Evolutionary conservation across 331 rosid genomes (phyloP), one percentile per base, ranked within the genome.

Genomic region (Dryas integrifolia): DNA sequence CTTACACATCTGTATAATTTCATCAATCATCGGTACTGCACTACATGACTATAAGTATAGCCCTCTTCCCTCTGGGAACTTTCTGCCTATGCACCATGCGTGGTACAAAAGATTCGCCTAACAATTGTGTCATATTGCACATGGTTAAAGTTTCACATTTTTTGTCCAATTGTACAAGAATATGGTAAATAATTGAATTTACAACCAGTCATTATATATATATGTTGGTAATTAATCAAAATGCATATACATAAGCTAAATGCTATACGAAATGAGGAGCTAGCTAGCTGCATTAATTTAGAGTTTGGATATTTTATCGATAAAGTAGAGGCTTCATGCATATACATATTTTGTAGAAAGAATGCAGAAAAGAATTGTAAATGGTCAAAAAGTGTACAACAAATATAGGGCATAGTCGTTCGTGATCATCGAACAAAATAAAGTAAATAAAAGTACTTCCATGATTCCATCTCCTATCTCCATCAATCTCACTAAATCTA

Each of bases 371-470:
- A 52, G 45, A 73, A 53, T 41, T 9, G 63, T n/a, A 69, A 73
- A 65, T 55, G 76, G 86, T 82, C 82, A 78, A 82, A 78, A 82
- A 65, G 82, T 35, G 30, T 11, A 4, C 50, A 47, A 58, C 45
- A 16, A 0, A 21, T 21, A 21, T 41, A 56, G 79, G 80, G 41
- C 73, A 62, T 43, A 59, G 57, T 59, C 49, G 65, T 9, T 58
- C 46, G 73, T 11, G 68, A 48, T 70, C 73, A 30, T 30, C 35
- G 3, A 30, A 30, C 35, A 30, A 30, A 30, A 56, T 69, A 80
- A 80, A 75, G 62, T 30, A 30, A 30, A 38, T 15, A 58, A 58
- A 26, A 58, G 41, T 58, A 26, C 76, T 41, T 69, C n/a, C 18
- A 18, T 18, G 18, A 18, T 18, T 18, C 18, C 10, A 48, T 48